Base-by-base conservation (phyloP, 2,329 filamentous ascomycete genomes). In the Xylaria sp. region DNA sequence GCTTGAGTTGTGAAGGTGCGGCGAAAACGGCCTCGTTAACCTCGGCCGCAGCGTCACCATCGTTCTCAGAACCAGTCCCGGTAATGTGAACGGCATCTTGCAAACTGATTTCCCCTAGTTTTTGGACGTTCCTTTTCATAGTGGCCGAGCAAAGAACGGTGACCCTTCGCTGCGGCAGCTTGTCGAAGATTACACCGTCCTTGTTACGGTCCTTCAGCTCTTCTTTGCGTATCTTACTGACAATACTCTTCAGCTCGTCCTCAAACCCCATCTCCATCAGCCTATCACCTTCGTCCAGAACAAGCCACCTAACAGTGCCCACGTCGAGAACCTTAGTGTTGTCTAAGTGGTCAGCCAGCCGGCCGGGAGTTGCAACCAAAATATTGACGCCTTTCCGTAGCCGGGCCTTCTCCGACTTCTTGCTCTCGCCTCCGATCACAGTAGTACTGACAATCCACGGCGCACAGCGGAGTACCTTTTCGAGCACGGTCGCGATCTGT, bases 201-300 rank as follows among this genome's bases (percentile, higher is more conserved):
- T 87, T 86, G 37, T 88, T 89, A 65, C 86, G 88, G 65, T 87
- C 86, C 46, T 86, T 84, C 23, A 91, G 79, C 37, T 84, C 82
- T 65, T 91, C 87, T 54, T 90, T 83, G 71, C 94, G 90, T 65
- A 98, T 88, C 71, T 92, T 92, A 65, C 89, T 86, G 18, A 99
- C 92, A 72, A 98, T 95, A 70, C 91, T 92, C 77, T 93, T 92
- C 69, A 99, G 89, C 76, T 98, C 95, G 63, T 98, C 91, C 81
- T 98, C 96, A 74, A 99, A 99, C 0, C 96, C 96, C 76, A 98
- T 87, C 78, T 99, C 96, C 95, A 99, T 98, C 78, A 99, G 84
- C n/a, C 96, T 89, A 85, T 99, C 96, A 37, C 96, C 96, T 81
- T 99, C 96, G 76, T 99, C 96, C 6, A 99, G 86, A 1, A 99